Base-by-base conservation (phyloP, 2,329 filamentous ascomycete species). In the Onygena corvina region DNA sequence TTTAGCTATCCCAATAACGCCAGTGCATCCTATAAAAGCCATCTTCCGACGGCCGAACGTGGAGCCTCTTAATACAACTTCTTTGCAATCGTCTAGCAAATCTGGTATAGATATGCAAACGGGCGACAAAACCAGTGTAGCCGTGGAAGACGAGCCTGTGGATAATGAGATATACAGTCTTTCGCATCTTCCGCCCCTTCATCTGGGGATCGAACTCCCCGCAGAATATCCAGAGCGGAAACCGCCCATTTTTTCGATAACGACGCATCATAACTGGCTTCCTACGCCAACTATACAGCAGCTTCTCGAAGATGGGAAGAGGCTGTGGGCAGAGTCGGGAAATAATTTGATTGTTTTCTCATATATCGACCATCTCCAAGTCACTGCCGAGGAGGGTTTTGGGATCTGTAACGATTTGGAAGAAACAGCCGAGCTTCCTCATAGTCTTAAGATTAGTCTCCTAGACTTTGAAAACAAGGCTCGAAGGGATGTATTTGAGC, bases 391-490 rank as follows among this genome's bases (percentile, higher is more conserved):
- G 56, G 65, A 66, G 3, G 70, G 70, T 1, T 81, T 80, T 58
- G 74, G 70, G 21, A 61, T 79, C 9, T 60, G 62, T 4, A 61
- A 69, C 8, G 57, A 59, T 2, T 50, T 61, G 0, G 63, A 66
- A 21, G 66, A 64, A 2, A 66, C 69, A 53, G 59, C 79, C n/a
- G 64, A 64, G 20, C 62, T 81, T 11, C 61, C 75, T 0, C 63
- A 65, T 4, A 64, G 70, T 2, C 56, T 76, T 49, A 84, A 86
- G 65, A 77, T 86, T 14, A 76, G 80, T 3, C 72, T 95, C 11
- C 65, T 94, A 36, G 84, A 88, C 56, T 87, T 85, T 58, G 84
- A 94, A 60, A 80, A 79, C 51, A 81, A 81, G 53, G 80, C 84
- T 4, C 84, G 83, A 60, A 77, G 79, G 49, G 77, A 79, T 18